A percentile compares a stretch with the other conserved stretches of the same genome.
Evolutionary conservation across 176 grass and related monocot species (phyloP).

Genomic region (Ananas comosus): DNA sequence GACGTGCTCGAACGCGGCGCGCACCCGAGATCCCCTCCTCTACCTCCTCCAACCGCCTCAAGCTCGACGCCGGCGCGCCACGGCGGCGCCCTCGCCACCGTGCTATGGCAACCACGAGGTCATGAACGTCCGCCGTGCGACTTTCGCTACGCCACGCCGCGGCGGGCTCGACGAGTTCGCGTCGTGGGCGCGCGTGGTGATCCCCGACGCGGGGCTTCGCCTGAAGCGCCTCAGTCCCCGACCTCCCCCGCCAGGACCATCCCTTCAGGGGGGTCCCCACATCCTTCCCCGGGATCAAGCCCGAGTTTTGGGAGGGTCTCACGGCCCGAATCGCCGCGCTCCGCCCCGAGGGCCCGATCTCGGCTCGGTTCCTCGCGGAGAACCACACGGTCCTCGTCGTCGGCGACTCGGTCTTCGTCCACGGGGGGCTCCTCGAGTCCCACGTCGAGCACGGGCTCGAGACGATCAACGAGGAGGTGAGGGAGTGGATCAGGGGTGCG

Average conservation of each 20-base stretch:
- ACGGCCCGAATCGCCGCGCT: constrained; percentile 68
- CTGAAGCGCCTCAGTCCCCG: constrained; percentile 64
- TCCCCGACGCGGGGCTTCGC: constrained; percentile 57
- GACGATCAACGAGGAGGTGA: constrained; percentile 78
- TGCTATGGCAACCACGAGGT: constrained; percentile 91
- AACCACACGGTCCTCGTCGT: constrained; percentile 71
- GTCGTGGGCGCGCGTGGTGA: constrained; percentile 29
- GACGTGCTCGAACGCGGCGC: constrained; percentile 81
- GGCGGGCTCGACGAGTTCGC: constrained; percentile 22
- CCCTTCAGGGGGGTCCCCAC: constrained; percentile 78
- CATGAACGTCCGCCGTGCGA: constrained; percentile 76
- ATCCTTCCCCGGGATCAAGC: constrained; percentile 57
- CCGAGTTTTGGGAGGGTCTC: constrained; percentile 79
- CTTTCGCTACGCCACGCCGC: constrained; percentile 68
- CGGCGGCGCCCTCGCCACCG: constrained; percentile 58
- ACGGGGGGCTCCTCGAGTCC: constrained; percentile 68
- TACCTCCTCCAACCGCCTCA: constrained; percentile 72
- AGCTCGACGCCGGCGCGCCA: constrained; percentile 40
- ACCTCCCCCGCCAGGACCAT: constrained; percentile 36
- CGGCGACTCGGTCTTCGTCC: constrained; percentile 85
- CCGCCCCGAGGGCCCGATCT: constrained; percentile 64
- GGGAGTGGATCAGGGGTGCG: constrained; percentile 53
- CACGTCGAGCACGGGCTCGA: constrained; percentile 81
- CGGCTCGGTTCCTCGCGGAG: constrained; percentile 54
- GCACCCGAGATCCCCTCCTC: constrained; percentile 75